Evolutionary conservation across 2,329 filamentous ascomycete species (phyloP), one percentile per base, ranked within the genome.

Genomic region (Ceratocystis albifundus): DNA sequence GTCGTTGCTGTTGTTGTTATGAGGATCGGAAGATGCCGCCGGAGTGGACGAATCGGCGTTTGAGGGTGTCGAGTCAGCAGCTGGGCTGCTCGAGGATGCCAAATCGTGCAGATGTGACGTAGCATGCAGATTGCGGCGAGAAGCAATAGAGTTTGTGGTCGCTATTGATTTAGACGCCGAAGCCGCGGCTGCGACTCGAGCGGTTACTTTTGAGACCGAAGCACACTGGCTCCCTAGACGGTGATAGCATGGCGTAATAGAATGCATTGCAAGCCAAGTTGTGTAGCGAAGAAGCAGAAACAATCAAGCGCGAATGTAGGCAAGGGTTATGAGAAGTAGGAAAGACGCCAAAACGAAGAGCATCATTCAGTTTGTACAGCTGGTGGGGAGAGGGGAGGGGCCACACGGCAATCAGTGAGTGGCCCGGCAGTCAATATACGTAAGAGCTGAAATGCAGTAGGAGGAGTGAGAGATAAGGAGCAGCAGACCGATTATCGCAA

Each of bases 201-300:
- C 28, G 17, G 55, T 20, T 41, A 48, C 44, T 25, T 36, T 64
- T 8, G 46, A 53, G 36, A 64, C 30, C 10, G 30, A 64, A 20
- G 46, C 46, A 32, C 46, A 41, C 32, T 53, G 46, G 46, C 46
- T 53, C 17, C 62, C 36, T 15, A 64, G 22, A 32, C 62, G 62
- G 25, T 59, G 55, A n/a, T 59, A 59, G 55, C 62, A 64, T 64
- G 62, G 62, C 22, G 62, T 30, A n/a, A 64, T 17, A 12, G 62
- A 55, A 50, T 55, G 32, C 62, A 64, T 64, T 53, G 17, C 20
- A 25, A 2, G 22, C 22, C 5, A 25, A 15, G 20, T 15, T 15
- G 8, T 59, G 30, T 44, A 17, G 22, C n/a, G 22, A 12, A 25
- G 36, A 36, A 44, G 12, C 20, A 3, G 12, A 4, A 41, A 55